Conservation (phyloP, 441 rosid genomes). For the Mallotus japonicus region DNA sequence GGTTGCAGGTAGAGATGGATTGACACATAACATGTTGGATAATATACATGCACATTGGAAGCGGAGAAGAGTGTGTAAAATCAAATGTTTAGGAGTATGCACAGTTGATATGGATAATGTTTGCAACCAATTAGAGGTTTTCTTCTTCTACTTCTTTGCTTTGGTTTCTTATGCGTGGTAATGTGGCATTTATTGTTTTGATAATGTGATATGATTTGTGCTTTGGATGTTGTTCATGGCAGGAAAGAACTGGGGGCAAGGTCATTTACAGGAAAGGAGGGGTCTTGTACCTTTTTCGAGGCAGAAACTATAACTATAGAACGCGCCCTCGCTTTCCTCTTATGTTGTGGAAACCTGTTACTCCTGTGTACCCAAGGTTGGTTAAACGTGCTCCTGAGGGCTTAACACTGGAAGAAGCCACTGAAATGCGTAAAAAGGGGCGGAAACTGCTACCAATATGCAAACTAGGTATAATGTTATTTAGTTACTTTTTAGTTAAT, state of each 20-base stretch:
- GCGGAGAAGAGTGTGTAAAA: conserved; percentile 82
- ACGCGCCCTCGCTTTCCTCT: conserved; percentile 78
- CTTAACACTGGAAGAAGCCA: conserved; percentile 60
- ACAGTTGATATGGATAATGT: conserved; percentile 93
- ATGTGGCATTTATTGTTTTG: no score
- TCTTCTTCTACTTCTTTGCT: background rate
- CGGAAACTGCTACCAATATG: conserved; percentile 68
- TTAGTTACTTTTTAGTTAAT: conserved; percentile 5
- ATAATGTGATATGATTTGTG: background rate
- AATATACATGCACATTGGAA: conserved; percentile 92
- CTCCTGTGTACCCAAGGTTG: conserved; percentile 81
- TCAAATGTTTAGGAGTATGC: conserved; percentile 88
- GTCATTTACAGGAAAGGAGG: conserved; percentile 76
- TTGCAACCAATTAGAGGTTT: conserved; percentile 83
- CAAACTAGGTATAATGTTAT: conserved; percentile 57
- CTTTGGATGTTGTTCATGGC: conserved; percentile 18
- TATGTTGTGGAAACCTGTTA: conserved; percentile 85
- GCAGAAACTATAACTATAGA: conserved; percentile 85
- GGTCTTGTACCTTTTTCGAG: conserved; percentile 72
- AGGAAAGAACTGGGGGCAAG: conserved; percentile 93
- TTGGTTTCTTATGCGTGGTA: background rate
- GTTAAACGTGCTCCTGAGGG: conserved; percentile 68
- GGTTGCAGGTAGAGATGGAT: conserved; percentile 87
- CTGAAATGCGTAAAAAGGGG: conserved; percentile 76
- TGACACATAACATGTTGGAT: conserved; percentile 93